Conservation (phyloP, 2,329 filamentous ascomycete genomes). For the Elsinoe perseae region DNA sequence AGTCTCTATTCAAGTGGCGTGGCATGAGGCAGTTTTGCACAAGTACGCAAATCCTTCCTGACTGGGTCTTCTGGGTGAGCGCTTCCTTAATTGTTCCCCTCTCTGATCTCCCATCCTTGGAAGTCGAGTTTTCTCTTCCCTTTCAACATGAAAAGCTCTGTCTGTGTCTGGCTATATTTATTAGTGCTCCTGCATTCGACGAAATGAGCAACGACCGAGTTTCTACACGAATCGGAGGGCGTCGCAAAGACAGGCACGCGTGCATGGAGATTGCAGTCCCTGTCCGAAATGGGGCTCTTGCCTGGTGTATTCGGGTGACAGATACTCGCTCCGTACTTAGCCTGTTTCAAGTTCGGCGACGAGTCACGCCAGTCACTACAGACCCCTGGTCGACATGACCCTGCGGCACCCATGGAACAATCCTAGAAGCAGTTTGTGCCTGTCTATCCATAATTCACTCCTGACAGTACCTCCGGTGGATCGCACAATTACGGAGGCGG, state of each 20-base stretch:
- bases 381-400: not conserved
- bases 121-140: too few relatives aligned
- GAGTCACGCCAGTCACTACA: not conserved
- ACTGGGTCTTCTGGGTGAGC: too few relatives aligned
- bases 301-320: conserved; percentile 7
- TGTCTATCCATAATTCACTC: not conserved
- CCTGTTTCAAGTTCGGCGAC: conserved; percentile 3
- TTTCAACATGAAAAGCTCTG: too few relatives aligned
- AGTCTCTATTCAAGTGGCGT: too few relatives aligned
- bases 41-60: too few relatives aligned
- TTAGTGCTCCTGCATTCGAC: too few relatives aligned
- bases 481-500: not conserved
- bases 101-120: too few relatives aligned
- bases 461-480: not conserved
- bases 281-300: not conserved
- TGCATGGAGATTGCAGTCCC: conserved; percentile 3
- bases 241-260: not conserved
- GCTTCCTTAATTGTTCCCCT: too few relatives aligned
- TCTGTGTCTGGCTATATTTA: too few relatives aligned
- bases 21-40: too few relatives aligned
- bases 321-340: conserved; percentile 12
- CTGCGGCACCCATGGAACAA: not conserved
- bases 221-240: conserved; percentile 8
- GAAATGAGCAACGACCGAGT: too few relatives aligned
- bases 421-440: not conserved